Evolutionary conservation across 139 green algal species (phyloP).

Genomic region (Tetradesmus obliquus): DNA sequence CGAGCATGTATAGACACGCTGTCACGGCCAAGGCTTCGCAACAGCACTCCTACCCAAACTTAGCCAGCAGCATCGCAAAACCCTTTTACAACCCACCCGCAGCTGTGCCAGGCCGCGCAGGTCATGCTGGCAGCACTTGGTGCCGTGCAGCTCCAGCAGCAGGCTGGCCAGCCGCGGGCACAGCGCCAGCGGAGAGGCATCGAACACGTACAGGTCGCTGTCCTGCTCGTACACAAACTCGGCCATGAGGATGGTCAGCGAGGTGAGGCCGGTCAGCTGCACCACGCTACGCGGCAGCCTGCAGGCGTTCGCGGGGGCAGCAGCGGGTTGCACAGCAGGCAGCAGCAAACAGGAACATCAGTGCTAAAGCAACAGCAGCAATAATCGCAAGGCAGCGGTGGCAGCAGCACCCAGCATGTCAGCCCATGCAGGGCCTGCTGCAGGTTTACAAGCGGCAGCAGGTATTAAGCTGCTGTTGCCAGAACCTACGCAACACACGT

Average conservation of each 20-base stretch:
- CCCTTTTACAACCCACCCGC: not conserved
- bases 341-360: not conserved
- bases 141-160: conserved; percentile 34
- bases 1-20: too few relatives aligned
- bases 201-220: conserved; percentile 28
- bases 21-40: too few relatives aligned
- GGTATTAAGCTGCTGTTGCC: too few relatives aligned
- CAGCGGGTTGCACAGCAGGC: not conserved
- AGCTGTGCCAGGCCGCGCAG: conserved; percentile 25
- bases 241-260: conserved; percentile 26
- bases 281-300: conserved; percentile 15
- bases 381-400: not conserved
- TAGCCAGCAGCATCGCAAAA: too few relatives aligned
- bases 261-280: conserved; percentile 4
- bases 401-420: too few relatives aligned
- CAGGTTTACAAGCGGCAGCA: too few relatives aligned
- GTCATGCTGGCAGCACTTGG: conserved; percentile 29
- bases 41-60: too few relatives aligned
- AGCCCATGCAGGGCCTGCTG: too few relatives aligned
- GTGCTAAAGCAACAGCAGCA: not conserved
- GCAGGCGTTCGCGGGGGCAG: not conserved
- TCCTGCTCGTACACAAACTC: conserved; percentile 36
- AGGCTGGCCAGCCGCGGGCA: not conserved
- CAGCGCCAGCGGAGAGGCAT: conserved; percentile 2
- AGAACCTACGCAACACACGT: too few relatives aligned